These are phyloP conservation scores for Ustilago shanxiensis DNA, from an alignment of 1,284 basidiomycete genomes.

Conservation along the genomic window DNA sequence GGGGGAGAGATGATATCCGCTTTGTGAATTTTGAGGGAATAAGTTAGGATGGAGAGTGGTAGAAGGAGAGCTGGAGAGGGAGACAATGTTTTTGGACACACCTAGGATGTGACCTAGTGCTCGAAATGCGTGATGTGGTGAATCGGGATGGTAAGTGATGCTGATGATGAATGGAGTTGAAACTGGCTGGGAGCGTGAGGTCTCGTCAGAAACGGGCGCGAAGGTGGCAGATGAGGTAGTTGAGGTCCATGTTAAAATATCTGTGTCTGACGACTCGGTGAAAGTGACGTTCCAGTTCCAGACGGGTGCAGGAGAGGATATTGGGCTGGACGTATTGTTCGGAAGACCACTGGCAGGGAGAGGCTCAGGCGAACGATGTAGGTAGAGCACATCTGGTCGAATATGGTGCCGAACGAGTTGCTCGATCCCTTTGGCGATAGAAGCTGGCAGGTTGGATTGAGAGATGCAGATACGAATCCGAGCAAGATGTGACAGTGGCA, in stretches of 20 bases:
- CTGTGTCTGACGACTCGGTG: neutral
- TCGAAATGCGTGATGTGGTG: constrained; percentile 50
- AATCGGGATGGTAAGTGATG: constrained; percentile 19
- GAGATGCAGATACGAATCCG: constrained; percentile 34
- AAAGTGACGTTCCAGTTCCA: constrained; percentile 48
- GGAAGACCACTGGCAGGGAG: constrained; percentile 15
- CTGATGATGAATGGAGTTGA: constrained; percentile 17
- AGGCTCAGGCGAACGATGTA: neutral
- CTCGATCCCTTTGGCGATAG: constrained; percentile 18
- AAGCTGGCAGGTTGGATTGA: constrained; percentile 8
- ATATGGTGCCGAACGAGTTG: constrained; percentile 34
- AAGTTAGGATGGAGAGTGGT: constrained; percentile 27
- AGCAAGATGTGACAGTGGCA: constrained; percentile 22
- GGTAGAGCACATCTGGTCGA: constrained; percentile 22
- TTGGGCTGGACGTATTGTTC: neutral
- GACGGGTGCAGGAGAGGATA: neutral
- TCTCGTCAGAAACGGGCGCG: constrained; percentile 6
- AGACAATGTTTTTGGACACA: constrained; percentile 29
- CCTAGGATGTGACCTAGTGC: constrained; percentile 56
- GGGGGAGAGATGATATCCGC: constrained; percentile 27
- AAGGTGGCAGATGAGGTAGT: constrained; percentile 34
- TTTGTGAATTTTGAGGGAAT: constrained; percentile 5
- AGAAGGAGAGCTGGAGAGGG: neutral
- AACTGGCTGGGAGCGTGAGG: neutral
- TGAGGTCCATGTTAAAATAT: constrained; percentile 22